phyloP scores from a whole-genome alignment of 371 early-diverging fungal genomes.

The Lichtheimia hyalospora region DNA sequence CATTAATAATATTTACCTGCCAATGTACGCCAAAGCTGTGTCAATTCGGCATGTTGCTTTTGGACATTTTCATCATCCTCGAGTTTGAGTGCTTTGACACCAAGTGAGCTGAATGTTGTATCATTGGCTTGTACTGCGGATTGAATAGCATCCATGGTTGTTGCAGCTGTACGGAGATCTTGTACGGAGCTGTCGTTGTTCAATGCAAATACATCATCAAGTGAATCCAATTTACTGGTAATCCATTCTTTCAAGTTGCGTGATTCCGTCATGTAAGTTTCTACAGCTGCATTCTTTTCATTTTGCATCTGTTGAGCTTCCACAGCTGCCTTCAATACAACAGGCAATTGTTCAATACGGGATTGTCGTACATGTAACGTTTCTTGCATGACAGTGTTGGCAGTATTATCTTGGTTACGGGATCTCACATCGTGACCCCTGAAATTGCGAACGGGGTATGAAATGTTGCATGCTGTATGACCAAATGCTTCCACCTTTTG shows the following conservation, averaged over 20 bases:
- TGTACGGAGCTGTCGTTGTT: neutral
- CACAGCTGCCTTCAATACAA: constrained; percentile 23
- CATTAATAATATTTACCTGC: neutral
- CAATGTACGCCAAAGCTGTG: constrained; percentile 11
- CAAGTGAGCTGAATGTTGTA: constrained; percentile 15
- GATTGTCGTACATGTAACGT: constrained; percentile 27
- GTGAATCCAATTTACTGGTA: neutral
- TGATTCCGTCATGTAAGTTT: constrained; percentile 34
- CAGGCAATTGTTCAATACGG: constrained; percentile 25
- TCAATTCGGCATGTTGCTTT: constrained; percentile 10
- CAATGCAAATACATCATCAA: neutral
- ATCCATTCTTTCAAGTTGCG: constrained; percentile 35
- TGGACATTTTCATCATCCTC: constrained; percentile 6
- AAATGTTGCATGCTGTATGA: neutral
- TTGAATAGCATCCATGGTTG: constrained; percentile 7
- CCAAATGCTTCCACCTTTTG: neutral
- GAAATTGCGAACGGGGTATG: constrained; percentile 26
- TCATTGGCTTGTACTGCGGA: constrained; percentile 14
- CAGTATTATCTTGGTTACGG: constrained; percentile 16
- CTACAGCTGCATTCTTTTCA: constrained; percentile 32
- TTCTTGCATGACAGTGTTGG: constrained; percentile 27
- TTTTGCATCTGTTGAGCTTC: constrained; percentile 31
- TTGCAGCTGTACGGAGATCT: constrained; percentile 1
- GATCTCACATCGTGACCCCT: constrained; percentile 12
- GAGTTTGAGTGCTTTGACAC: constrained; percentile 3